Evolutionary conservation across 2,329 filamentous ascomycete genomes (phyloP), one percentile per base, ranked within the genome.

Genomic region (Xylariaceae sp.): DNA sequence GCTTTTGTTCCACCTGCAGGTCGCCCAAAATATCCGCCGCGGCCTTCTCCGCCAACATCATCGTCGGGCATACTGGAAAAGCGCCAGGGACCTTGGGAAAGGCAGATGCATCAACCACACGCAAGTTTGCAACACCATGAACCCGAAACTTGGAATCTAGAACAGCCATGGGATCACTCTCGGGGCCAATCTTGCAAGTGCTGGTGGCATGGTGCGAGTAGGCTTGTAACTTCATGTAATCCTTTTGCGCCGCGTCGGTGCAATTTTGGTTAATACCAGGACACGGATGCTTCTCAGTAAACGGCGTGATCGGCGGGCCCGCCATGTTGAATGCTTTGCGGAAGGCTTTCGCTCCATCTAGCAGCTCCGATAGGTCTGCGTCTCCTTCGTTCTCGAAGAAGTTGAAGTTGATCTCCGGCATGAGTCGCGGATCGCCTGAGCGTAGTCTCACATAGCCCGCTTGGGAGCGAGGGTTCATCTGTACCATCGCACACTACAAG

Each of bases 361-460:
- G 74, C 71, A 51, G 79, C 74, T 47, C 71, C 55, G 47, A 72
- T 57, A 56, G 44, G 36, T 63, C 61, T 45, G 75, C 68, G 15
- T 74, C 73, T 6, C 73, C 72, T 1, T 77, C 75, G 33, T 75
- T 63, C 10, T 69, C 71, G 70, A 74, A 83, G 61, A 76, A 80
- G 54, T 79, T 78, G 67, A 84, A 81, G 61, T 77, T 75, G 60
- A 85, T 85, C 36, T 77, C 67, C 0, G 85, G 85, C 27, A 77
- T 76, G 42, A 86, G 83, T 1, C 76, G 76, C 0, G 85, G 83
- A 58, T 87, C 76, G 0, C 74, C 70, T 0, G 82, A 85, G 15
- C 70, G 72, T 2, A 89, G 72, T 2, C 69, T 77, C 12, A 89
- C 83, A 0, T 81, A 62, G n/a, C 86, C 85, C 9, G 75, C 74